phyloP scores from a whole-genome alignment of 768 basidiomycete genomes.

The Lactarius sanguifluus region DNA sequence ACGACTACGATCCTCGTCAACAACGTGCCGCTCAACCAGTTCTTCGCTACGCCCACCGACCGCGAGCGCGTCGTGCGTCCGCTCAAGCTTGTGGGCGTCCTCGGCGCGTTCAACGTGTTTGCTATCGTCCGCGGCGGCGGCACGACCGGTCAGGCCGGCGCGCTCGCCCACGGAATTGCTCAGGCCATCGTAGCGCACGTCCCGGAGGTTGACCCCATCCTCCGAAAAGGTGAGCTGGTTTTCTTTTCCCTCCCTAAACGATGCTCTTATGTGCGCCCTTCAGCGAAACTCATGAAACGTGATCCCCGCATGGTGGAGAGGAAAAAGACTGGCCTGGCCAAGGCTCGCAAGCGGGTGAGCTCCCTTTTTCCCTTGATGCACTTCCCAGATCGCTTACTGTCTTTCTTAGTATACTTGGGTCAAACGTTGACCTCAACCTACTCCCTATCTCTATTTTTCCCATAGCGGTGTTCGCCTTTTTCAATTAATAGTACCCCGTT shows the following conservation, averaged over 20 bases:
- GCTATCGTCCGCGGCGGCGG: constrained; percentile 77
- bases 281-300: constrained; percentile 82
- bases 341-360: constrained; percentile 88
- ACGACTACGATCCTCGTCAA: constrained; percentile 80
- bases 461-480: not conserved
- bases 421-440: constrained; percentile 68
- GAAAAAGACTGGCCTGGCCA: constrained; percentile 92
- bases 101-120: constrained; percentile 79
- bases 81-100: constrained; percentile 74
- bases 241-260: too few species aligned
- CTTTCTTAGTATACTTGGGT: constrained; percentile 82
- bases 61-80: constrained; percentile 82
- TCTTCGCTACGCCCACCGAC: constrained; percentile 74
- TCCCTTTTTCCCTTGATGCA: constrained; percentile 31
- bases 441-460: not conserved
- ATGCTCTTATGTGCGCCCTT: constrained; percentile 14
- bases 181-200: constrained; percentile 73
- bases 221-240: constrained; percentile 64
- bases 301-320: constrained; percentile 98
- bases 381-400: constrained; percentile 23
- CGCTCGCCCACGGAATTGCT: constrained; percentile 73
- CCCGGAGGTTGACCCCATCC: constrained; percentile 58
- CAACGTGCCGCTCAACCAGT: constrained; percentile 71
- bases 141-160: constrained; percentile 89
- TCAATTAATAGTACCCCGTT: constrained; percentile 7